Evolutionary conservation across 495 filamentous ascomycete species (phyloP).

Genomic region (Aspergillus affinis): DNA sequence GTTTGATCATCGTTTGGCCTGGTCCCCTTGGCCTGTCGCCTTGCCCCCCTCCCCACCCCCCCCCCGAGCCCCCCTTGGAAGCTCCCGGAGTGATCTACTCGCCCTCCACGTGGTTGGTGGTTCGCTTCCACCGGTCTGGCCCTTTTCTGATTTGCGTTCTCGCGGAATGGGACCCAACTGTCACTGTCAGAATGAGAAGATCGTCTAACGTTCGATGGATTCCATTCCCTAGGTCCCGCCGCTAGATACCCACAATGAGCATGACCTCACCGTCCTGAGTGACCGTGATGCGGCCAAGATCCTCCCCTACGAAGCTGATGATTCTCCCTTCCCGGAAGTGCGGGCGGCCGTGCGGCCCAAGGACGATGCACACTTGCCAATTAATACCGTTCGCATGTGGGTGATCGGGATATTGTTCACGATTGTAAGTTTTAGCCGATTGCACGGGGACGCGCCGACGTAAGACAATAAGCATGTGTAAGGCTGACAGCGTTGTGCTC

Average conservation of each 20-base stretch:
- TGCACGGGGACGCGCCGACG: neutral
- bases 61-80: too few species aligned
- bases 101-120: neutral
- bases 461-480: neutral
- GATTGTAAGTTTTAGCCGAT: conserved; percentile 34
- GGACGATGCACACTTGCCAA: conserved; percentile 64
- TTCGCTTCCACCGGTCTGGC: too few species aligned
- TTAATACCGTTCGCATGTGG: conserved; percentile 73
- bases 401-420: conserved; percentile 66
- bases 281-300: conserved; percentile 39
- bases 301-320: conserved; percentile 51
- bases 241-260: conserved; percentile 1
- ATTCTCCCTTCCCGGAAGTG: conserved; percentile 72
- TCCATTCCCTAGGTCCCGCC: neutral
- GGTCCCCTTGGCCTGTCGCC: neutral
- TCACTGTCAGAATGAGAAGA: neutral
- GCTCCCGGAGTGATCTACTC: neutral
- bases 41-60: neutral
- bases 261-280: conserved; percentile 27
- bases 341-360: conserved; percentile 46
- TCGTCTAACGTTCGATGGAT: neutral
- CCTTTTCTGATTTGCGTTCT: neutral
- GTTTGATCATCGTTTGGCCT: neutral
- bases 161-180: neutral
- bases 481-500: neutral